Base-by-base conservation (phyloP, 179 eudicot genomes). In the Vitellaria paradoxa region DNA sequence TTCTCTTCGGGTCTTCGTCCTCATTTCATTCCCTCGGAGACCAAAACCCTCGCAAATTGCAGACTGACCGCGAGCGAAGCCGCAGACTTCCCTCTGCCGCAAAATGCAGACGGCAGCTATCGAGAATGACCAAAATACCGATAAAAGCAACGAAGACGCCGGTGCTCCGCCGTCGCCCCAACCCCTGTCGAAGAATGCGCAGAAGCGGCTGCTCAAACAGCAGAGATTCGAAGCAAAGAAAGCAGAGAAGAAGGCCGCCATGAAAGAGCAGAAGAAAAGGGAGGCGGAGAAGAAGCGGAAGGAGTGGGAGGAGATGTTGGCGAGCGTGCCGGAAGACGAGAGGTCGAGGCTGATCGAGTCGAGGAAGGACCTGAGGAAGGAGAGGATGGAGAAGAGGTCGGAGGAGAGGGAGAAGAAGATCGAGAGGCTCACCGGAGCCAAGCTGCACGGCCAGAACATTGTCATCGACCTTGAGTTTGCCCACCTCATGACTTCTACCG, bases 401-500 rank as follows among this genome's bases (percentile, higher is more conserved):
- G 87, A 85, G 74, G 95, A 91, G 72, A 93, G 77, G 64, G 86
- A 71, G 40, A 77, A 75, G 57, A 93, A 94, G 81, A 37, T 85
- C 0, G 80, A 90, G 81, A 82, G 88, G 52, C 90, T 95, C 17
- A 74, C 61, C 3, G 64, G 73, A 46, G 97, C 88, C 10, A 90
- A 83, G 74, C 15, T 40, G 18, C 73, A 70, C 40, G 97, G 94
- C 1, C 98, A 92, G 79, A 92, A 87, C 53, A 78, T 93, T 21
- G 91, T 93, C 13, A 73, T 93, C 59, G 98, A 93, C 72, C 91
- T 93, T 61, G 91, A 93, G 40, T 92, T 92, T 64, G 74, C 90
- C 0, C 68, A 87, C 68, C 91, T 92, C 59, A 92, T 94, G 98
- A 84, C 87, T 64, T 79, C 90, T 50, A 21, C 76, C 62, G 91